Evolutionary conservation across 1,139 yeast genomes (phyloP).

Genomic region (Magnusiomyces tetraspermus): DNA sequence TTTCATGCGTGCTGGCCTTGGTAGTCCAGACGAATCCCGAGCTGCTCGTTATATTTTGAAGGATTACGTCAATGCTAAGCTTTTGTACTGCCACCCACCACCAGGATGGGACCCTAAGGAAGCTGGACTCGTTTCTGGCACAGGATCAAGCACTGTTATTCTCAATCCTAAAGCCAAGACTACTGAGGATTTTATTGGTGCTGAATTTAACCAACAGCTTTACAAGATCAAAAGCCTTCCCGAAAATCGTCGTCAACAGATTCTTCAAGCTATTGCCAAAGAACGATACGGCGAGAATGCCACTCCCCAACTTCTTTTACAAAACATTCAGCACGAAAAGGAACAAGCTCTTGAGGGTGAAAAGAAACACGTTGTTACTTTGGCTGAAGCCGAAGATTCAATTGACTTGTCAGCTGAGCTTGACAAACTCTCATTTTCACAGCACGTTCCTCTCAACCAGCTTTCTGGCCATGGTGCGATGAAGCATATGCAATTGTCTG

Average conservation of each 20-base stretch:
- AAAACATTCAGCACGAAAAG: background rate
- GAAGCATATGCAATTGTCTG: constrained; percentile 16
- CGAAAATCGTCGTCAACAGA: constrained; percentile 63
- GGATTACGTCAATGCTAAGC: constrained; percentile 89
- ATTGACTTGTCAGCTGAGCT: constrained; percentile 65
- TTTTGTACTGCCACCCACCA: constrained; percentile 81
- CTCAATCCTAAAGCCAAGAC: constrained; percentile 2
- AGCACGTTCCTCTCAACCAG: constrained; percentile 45
- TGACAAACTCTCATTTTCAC: constrained; percentile 64
- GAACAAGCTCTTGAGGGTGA: constrained; percentile 1
- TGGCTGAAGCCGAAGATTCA: constrained; percentile 27
- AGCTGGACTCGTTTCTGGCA: no score
- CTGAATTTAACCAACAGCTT: constrained; percentile 66
- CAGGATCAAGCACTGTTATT: constrained; percentile 23
- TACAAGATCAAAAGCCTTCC: constrained; percentile 54
- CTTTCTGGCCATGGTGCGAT: constrained; percentile 18
- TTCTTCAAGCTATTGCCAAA: constrained; percentile 40
- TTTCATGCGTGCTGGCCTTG: constrained; percentile 88
- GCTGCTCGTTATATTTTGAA: constrained; percentile 88
- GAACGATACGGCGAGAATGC: constrained; percentile 13
- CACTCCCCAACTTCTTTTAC: constrained; percentile 1
- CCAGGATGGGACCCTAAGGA: constrained; percentile 36
- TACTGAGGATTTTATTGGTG: constrained; percentile 32
- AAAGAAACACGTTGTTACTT: constrained; percentile 25
- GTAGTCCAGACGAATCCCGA: constrained; percentile 93